Evolutionary conservation across 1,139 yeast species (phyloP).

Genomic region (Kodamaea alishanica): DNA sequence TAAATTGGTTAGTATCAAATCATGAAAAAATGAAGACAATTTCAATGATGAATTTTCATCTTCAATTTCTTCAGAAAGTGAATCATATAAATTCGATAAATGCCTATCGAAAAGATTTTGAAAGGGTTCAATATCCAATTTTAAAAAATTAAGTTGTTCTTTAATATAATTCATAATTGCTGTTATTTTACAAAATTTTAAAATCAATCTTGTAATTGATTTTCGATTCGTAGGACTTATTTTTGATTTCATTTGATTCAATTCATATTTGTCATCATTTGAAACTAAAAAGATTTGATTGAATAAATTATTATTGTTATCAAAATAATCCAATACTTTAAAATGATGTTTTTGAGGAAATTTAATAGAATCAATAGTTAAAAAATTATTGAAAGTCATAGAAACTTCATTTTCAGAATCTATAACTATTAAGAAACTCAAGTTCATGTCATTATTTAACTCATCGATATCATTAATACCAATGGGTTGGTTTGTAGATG

Average conservation of each 20-base stretch:
- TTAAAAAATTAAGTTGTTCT: constrained; percentile 35
- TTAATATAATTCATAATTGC: constrained; percentile 31
- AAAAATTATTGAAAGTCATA: constrained; percentile 31
- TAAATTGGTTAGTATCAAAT: constrained; percentile 55
- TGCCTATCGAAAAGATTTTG: constrained; percentile 37
- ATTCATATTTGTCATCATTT: constrained; percentile 8
- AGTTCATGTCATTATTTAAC: constrained; percentile 9
- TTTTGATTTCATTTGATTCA: constrained; percentile 16
- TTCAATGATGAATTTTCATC: constrained; percentile 5
- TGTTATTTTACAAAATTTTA: constrained; percentile 29
- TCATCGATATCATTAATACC: constrained; percentile 9
- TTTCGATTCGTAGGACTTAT: constrained; percentile 10
- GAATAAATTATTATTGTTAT: constrained; percentile 23
- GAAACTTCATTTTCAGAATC: constrained; percentile 21
- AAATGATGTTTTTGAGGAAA: constrained; percentile 13
- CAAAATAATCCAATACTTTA: constrained; percentile 15
- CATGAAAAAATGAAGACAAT: constrained; percentile 33
- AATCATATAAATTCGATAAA: constrained; percentile 29
- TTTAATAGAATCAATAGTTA: constrained; percentile 23
- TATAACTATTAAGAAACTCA: constrained; percentile 27
- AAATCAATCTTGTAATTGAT: constrained; percentile 21
- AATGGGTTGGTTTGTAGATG: constrained; percentile 4
- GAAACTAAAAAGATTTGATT: constrained; percentile 29
- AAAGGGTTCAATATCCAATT: constrained; percentile 40
- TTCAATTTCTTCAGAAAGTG: constrained; percentile 7